Evolutionary conservation across 139 green algal genomes (phyloP), one percentile per base, ranked within the genome.

Genomic region (Parachlorella kessleri): DNA sequence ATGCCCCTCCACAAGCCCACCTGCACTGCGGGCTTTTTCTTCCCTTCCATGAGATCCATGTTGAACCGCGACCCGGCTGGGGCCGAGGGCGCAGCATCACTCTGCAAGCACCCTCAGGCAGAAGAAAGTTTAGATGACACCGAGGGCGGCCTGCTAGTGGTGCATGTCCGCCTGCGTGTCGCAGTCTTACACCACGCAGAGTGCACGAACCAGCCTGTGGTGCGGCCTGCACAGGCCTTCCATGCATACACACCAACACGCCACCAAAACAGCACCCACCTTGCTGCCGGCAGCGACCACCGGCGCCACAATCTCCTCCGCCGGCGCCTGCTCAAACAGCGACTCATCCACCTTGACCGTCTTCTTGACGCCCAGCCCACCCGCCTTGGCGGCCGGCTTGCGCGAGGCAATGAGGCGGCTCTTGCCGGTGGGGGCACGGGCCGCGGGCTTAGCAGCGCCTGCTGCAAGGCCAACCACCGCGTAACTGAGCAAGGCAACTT

Each of bases 351-450:
- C 73, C 81, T 96, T 94, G 1, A 83, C 83, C 75, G 97, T 86
- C 88, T 97, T 97, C 83, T 95, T 95, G 26, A 97, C 86, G 21
- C 94, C 94, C 72, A 98, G 81, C 70, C 87, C 93, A 84, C 41
- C 30, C 74, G 10, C 14, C 72, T 80, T 82, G 23, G 24, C 66
- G 40, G 39, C 42, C 28, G 55, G 65, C 76, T 81, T 81, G 53
- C 76, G 67, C 1, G 66, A 40, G 7, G 70, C 35, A 24, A 76
- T 36, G 41, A 90, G 65, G 21, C 83, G 72, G 4, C 63, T 48
- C 79, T 88, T 88, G 41, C 79, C 53, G 28, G 73, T 55, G 2
- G 80, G 66, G 55, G 63, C 81, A 7, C 48, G 35, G n/a, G 48
- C 70, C 39, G 71, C 48, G 18, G 48, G 48, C 48, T 59, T 59